Base-by-base conservation (phyloP, 2,329 filamentous ascomycete species). In the Fusarium brachygibbosum region DNA sequence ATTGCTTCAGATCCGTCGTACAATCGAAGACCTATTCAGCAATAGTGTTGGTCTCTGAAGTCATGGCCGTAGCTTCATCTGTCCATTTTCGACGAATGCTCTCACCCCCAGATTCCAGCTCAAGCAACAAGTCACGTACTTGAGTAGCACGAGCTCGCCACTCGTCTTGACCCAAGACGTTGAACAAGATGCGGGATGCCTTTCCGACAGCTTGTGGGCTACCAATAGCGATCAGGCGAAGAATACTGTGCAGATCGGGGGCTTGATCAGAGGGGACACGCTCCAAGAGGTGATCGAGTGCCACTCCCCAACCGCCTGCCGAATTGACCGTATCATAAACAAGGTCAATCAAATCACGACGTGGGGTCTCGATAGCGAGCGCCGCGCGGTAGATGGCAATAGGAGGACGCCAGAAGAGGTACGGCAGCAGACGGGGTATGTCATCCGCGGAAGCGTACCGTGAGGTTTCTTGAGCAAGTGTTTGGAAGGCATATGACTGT, bases 361-460 rank as follows among this genome's bases (percentile, higher is more conserved):
- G 53, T 12, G 67, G 44, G 38, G 64, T 38, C 16, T 63, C 51
- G 13, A 57, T 21, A 45, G 69, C 65, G 8, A 79, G 66, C 14
- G 76, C 74, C 6, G 60, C 52, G 10, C 60, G 64, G 70, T 81
- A 81, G 23, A 75, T 48, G 9, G 41, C 32, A n/a, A 58, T 48
- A 2, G 79, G 78, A 21, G 80, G 75, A 5, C 78, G 75, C 78
- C 79, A 82, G 63, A 82, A 76, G 42, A 82, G 76, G 57, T 80
- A 80, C 2, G 80, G 79, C 31, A 80, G 76, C 11, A 75, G 67
- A 12, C 55, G 69, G 34, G 78, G 69, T 42, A 78, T 71, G 21
- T 74, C 75, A 9, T 71, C 41, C 14, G 54, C 66, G 28, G 61
- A 64, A 8, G 41, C 46, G 55, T 76, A 75, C 11, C 74, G 69